These are phyloP conservation scores for Zalaria obscura DNA, from an alignment of 2,329 filamentous ascomycete genomes.

Conservation along the genomic window DNA sequence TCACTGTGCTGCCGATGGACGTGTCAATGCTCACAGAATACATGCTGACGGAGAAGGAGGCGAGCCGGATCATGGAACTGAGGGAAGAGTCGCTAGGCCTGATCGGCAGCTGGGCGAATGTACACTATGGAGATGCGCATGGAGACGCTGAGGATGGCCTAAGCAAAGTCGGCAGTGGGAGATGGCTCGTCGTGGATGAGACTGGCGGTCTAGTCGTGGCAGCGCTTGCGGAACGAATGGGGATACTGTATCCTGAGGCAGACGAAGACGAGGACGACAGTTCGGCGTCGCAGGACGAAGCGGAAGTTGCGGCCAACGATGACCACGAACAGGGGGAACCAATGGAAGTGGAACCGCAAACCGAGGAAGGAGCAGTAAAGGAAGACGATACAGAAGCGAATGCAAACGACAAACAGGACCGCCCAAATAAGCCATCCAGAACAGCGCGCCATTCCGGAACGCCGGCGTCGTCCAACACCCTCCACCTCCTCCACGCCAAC, in stretches of 20 bases:
- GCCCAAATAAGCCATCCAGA: slow-evolving; percentile 20
- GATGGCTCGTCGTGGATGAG: slow-evolving; percentile 78
- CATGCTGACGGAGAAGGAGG: slow-evolving; percentile 67
- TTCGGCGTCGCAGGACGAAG: slow-evolving; percentile 11
- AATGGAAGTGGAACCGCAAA: neutral
- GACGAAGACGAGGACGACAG: slow-evolving; percentile 3
- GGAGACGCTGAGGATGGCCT: slow-evolving; percentile 7
- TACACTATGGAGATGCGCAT: slow-evolving; percentile 52
- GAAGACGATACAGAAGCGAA: slow-evolving; percentile 1
- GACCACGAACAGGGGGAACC: neutral
- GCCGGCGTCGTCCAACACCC: slow-evolving; percentile 46
- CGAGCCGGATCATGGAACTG: slow-evolving; percentile 69
- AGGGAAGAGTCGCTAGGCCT: slow-evolving; percentile 72
- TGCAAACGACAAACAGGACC: neutral
- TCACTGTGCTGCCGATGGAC: slow-evolving; percentile 74
- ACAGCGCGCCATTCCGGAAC: slow-evolving; percentile 47
- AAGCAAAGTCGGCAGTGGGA: slow-evolving; percentile 33
- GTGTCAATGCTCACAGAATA: slow-evolving; percentile 62
- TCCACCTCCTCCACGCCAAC: slow-evolving; percentile 69
- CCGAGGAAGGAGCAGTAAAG: neutral
- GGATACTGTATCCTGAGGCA: slow-evolving; percentile 48
- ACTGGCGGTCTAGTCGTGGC: slow-evolving; percentile 72
- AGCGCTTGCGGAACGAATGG: slow-evolving; percentile 79
- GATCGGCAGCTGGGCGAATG: slow-evolving; percentile 78
- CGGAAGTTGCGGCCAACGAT: slow-evolving; percentile 14